These are phyloP conservation scores for Licmophora abbreviata DNA, from an alignment of 108 stramenopile genomes.

Conservation along the genomic window DNA sequence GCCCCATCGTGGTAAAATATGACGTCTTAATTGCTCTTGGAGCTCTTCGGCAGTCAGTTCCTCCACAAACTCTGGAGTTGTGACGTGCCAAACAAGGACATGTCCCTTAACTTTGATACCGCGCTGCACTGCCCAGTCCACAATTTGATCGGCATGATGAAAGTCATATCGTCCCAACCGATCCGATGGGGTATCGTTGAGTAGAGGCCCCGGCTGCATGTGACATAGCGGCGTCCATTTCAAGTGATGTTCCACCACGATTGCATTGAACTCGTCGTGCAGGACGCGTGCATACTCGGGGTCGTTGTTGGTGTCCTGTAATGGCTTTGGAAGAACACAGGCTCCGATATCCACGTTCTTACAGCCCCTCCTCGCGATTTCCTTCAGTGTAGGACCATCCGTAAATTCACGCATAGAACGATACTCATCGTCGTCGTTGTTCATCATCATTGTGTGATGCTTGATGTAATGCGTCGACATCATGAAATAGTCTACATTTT, in stretches of 20 bases:
- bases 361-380: slow-evolving; percentile 41
- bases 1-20: slow-evolving; percentile 81
- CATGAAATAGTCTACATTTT: no score
- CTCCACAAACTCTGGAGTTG: slow-evolving; percentile 60
- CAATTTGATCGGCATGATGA: slow-evolving; percentile 70
- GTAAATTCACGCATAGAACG: no score
- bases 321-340: slow-evolving; percentile 64
- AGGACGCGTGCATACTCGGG: slow-evolving; percentile 48
- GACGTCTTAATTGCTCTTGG: slow-evolving; percentile 44
- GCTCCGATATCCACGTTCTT: slow-evolving; percentile 75
- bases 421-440: slow-evolving; percentile 9
- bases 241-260: slow-evolving; percentile 86
- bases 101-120: slow-evolving; percentile 84
- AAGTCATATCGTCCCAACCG: slow-evolving; percentile 83
- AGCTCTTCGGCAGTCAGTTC: slow-evolving; percentile 52
- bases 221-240: slow-evolving; percentile 81
- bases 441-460: not conserved
- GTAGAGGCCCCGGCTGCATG: slow-evolving; percentile 54
- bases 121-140: slow-evolving; percentile 75
- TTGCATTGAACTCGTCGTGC: slow-evolving; percentile 77
- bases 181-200: slow-evolving; percentile 25
- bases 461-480: no score
- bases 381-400: slow-evolving; percentile 26
- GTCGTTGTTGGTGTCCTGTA: slow-evolving; percentile 37
- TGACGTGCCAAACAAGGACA: slow-evolving; percentile 84